Evolutionary conservation across 257 asterid species (phyloP), one percentile per base, ranked within the genome.

Genomic region (Nicotiana otophora): DNA sequence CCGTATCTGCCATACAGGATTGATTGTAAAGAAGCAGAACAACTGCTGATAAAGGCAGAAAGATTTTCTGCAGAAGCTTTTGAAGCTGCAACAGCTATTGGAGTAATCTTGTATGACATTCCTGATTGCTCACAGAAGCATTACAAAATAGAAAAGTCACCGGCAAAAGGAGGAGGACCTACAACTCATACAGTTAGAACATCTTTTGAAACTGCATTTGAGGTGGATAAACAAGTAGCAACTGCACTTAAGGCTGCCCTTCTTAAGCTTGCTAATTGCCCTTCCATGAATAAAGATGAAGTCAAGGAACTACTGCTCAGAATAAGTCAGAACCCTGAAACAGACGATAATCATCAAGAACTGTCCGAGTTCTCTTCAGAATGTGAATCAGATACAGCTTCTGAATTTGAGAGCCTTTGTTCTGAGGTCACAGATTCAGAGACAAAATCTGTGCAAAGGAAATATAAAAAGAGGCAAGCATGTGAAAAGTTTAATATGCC

Each of bases 191-290:
- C 90, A 74, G 93, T 96, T 74, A 87, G 93, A 77, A 96, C 97
- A 60, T 92, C 97, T 82, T 91, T 94, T 42, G 98, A 94, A 84
- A 88, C 96, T 77, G 95, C 95, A 48, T 94, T 96, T 82, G 97
- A 95, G 76, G 98, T 96, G 80, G 98, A 96, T 86, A 94, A 91
- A 85, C 98, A 96, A 92, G 98, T 96, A 42, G 97, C 98, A 57
- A 83, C 82, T 61, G 99, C 98, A 1, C 95, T 96, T 12, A 96
- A 92, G 88, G 86, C 92, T n/a, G 97, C 99, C 58, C 87, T 96
- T 74, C 83, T 91, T 33, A 93, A 88, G 90, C 97, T 96, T 30
- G 97, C 94, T 5, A 89, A 79, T 76, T 90, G 95, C 90, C 91
- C 94, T 77, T 88, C 94, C 10, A 89, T 85, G 33, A 89, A 90